phyloP scores from a whole-genome alignment of 2,329 filamentous ascomycete genomes.

The Furcasterigmium furcatum region DNA sequence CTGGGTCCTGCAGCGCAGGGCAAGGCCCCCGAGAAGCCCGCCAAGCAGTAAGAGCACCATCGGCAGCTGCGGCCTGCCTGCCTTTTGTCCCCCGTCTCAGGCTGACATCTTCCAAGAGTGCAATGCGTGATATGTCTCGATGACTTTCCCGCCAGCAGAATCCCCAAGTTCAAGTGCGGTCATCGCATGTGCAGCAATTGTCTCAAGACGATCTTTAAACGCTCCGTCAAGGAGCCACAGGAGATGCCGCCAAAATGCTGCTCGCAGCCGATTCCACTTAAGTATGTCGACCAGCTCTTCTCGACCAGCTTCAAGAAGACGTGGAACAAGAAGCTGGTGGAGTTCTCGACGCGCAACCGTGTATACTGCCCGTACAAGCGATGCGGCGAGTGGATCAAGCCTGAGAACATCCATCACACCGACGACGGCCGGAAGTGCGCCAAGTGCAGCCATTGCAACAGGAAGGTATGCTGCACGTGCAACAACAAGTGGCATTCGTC shows the following conservation, averaged over 20 bases:
- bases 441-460: constrained; percentile 68
- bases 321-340: constrained; percentile 79
- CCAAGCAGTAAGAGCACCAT: constrained; percentile 20
- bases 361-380: constrained; percentile 72
- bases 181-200: constrained; percentile 81
- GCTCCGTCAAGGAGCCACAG: constrained; percentile 72
- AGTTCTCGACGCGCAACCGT: constrained; percentile 70
- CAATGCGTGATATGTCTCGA: constrained; percentile 73
- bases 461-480: constrained; percentile 71
- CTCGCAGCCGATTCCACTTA: constrained; percentile 67
- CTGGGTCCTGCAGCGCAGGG: constrained; percentile 5
- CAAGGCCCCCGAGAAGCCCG: constrained; percentile 18
- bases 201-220: constrained; percentile 68
- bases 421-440: constrained; percentile 61
- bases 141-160: constrained; percentile 59
- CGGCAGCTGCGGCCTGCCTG: too few species aligned
- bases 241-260: constrained; percentile 88
- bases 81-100: constrained; percentile 11
- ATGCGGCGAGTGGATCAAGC: constrained; percentile 80
- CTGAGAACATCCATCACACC: constrained; percentile 60
- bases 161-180: constrained; percentile 71
- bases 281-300: constrained; percentile 74
- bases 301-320: constrained; percentile 68
- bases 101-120: constrained; percentile 40
- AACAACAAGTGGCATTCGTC: constrained; percentile 70